Percentiles rank a stretch among this genome's conserved stretches.
Evolutionary conservation across 495 filamentous ascomycete genomes (phyloP).

Genomic region (Aspergillus haitiensis): DNA sequence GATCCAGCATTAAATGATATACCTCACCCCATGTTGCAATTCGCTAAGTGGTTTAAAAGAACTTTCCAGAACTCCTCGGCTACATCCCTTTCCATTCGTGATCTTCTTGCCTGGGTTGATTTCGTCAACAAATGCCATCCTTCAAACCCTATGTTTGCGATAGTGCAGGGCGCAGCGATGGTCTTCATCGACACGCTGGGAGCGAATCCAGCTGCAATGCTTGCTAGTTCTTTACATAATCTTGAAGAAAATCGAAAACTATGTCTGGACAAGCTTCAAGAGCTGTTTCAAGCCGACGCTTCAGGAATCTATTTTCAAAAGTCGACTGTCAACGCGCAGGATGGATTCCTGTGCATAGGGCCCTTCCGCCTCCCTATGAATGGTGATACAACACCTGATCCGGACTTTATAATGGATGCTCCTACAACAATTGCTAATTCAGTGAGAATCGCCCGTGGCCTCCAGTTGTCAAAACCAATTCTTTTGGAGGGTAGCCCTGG

Average conservation of each 20-base stretch:
- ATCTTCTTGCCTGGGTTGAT: constrained; percentile 89
- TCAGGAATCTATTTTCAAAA: constrained; percentile 59
- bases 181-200: constrained; percentile 95
- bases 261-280: constrained; percentile 71
- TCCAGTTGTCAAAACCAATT: constrained; percentile 86
- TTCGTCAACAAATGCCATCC: constrained; percentile 72
- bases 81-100: constrained; percentile 80
- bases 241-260: constrained; percentile 61
- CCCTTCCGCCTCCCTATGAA: constrained; percentile 66
- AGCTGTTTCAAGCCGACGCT: constrained; percentile 64
- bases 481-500: constrained; percentile 94
- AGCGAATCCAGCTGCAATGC: constrained; percentile 84
- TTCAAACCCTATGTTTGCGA: constrained; percentile 53
- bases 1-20: constrained; percentile 48
- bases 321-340: constrained; percentile 49
- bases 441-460: constrained; percentile 85
- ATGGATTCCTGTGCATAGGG: constrained; percentile 60
- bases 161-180: constrained; percentile 88
- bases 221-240: constrained; percentile 61
- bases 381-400: constrained; percentile 48
- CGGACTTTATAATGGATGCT: constrained; percentile 75
- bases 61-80: constrained; percentile 71
- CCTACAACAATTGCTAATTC: constrained; percentile 88
- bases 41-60: constrained; percentile 87
- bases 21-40: constrained; percentile 67